A percentile compares a stretch with the other conserved stretches of the same genome.
Conservation (phyloP, 768 basidiomycete species). For the Naganishia onofrii region DNA sequence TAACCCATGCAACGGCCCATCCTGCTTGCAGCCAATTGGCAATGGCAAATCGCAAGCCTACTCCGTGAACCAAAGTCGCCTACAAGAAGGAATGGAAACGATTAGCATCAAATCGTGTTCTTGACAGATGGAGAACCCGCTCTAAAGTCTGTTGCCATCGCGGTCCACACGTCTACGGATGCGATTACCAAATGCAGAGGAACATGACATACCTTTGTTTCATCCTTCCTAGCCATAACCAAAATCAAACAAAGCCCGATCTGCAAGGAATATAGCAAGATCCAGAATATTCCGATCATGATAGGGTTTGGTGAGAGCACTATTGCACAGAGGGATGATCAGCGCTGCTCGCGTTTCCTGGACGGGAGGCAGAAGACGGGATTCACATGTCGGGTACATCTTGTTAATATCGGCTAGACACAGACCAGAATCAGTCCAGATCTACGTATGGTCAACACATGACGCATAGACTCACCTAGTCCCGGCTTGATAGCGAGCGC, state of each 20-base stretch:
- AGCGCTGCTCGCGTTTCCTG: background rate
- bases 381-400: constrained; percentile 41
- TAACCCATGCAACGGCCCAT: constrained; percentile 70
- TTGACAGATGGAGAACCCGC: background rate
- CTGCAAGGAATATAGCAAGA: constrained; percentile 46
- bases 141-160: no score
- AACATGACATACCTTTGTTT: constrained; percentile 66
- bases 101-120: background rate
- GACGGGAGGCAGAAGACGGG: background rate
- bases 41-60: constrained; percentile 72
- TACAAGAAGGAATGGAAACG: constrained; percentile 40
- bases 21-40: constrained; percentile 76
- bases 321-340: background rate
- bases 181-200: background rate
- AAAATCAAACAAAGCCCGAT: constrained; percentile 80
- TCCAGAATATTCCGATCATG: constrained; percentile 52
- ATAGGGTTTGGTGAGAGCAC: constrained; percentile 65
- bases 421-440: background rate
- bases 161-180: no score
- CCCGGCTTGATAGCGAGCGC: constrained; percentile 66
- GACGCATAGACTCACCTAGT: constrained; percentile 53
- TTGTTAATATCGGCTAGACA: constrained; percentile 42
- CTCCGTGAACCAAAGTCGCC: constrained; percentile 70
- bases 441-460: background rate
- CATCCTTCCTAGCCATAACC: constrained; percentile 66